phyloP scores from a whole-genome alignment of 2,329 filamentous ascomycete genomes.

The Penicillium sp. region DNA sequence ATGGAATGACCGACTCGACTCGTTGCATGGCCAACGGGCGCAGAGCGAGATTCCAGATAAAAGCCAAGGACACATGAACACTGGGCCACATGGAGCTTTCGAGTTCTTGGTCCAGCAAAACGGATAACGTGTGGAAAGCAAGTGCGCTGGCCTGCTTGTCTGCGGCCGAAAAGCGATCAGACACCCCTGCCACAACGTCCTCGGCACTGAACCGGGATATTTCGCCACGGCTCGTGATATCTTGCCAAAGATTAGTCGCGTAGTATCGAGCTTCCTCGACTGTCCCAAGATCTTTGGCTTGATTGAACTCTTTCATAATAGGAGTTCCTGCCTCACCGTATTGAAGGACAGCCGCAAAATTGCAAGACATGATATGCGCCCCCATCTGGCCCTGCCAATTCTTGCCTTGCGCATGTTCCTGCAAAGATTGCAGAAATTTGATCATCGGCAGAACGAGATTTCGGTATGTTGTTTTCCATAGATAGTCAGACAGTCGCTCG shows the following conservation, averaged over 20 bases:
- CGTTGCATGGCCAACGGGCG: conserved; percentile 34
- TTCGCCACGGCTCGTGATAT: no score
- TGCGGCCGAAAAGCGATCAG: conserved; percentile 17
- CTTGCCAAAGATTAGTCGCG: conserved; percentile 12
- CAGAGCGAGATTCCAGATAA: conserved; percentile 43
- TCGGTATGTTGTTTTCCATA: conserved; percentile 17
- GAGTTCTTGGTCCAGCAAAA: conserved; percentile 43
- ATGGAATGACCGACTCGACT: conserved; percentile 45
- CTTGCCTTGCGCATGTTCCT: conserved; percentile 43
- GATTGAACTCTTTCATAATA: conserved; percentile 24
- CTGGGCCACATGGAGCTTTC: conserved; percentile 50
- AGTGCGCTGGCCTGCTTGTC: conserved; percentile 37
- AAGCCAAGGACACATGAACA: conserved; percentile 51
- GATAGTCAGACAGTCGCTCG: no score
- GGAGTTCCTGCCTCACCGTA: conserved; percentile 43
- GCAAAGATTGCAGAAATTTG: conserved; percentile 42
- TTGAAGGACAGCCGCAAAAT: conserved; percentile 51
- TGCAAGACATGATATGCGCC: conserved; percentile 49
- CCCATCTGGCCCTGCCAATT: conserved; percentile 50
- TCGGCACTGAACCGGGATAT: no score
- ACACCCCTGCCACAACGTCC: no score
- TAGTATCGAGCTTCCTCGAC: conserved; percentile 7
- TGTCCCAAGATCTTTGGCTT: conserved; percentile 5
- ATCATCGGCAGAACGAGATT: conserved; percentile 35
- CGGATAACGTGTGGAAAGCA: conserved; percentile 38